Evolutionary conservation across 139 green algal genomes (phyloP).

Genomic region (Marvania coccoides): DNA sequence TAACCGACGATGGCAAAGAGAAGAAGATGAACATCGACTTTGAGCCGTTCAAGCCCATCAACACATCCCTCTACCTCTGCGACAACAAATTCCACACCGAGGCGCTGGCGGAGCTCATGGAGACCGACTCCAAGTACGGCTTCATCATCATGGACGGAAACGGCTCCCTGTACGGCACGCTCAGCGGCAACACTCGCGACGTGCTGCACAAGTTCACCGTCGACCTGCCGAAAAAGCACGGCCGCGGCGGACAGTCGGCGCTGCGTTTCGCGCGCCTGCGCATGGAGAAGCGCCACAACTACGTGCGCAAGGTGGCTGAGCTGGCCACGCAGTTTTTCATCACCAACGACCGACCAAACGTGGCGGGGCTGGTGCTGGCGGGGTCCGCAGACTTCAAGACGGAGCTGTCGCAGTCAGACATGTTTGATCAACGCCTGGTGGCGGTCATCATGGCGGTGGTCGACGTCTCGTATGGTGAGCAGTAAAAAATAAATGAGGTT

Average conservation of each 20-base stretch:
- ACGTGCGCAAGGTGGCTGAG: conserved; percentile 95
- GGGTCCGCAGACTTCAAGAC: conserved; percentile 98
- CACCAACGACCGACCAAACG: conserved; percentile 82
- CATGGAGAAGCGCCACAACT: conserved; percentile 99
- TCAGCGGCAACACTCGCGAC: conserved; percentile 94
- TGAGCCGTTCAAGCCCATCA: conserved; percentile 99
- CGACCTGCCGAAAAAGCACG: conserved; percentile 99
- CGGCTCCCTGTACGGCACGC: conserved; percentile 90
- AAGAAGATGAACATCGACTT: conserved; percentile 99
- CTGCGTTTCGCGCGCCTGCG: conserved; percentile 96
- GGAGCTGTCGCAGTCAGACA: conserved; percentile 84
- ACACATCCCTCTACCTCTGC: conserved; percentile 98
- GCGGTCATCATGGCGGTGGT: conserved; percentile 86
- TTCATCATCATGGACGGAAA: conserved; percentile 99
- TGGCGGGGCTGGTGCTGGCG: conserved; percentile 90
- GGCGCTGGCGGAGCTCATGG: conserved; percentile 91
- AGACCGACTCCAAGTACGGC: conserved; percentile 89
- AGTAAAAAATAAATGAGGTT: too few species aligned
- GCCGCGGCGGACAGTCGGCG: conserved; percentile 90
- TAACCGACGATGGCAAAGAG: conserved; percentile 99
- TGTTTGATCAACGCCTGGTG: conserved; percentile 94
- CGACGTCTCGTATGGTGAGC: conserved; percentile 92
- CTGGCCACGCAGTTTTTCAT: conserved; percentile 89
- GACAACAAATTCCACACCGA: conserved; percentile 99
- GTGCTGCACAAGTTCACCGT: conserved; percentile 95